Evolutionary conservation across 371 early-diverging fungal genomes (phyloP).

Genomic region (Syncephalastrum monosporum): DNA sequence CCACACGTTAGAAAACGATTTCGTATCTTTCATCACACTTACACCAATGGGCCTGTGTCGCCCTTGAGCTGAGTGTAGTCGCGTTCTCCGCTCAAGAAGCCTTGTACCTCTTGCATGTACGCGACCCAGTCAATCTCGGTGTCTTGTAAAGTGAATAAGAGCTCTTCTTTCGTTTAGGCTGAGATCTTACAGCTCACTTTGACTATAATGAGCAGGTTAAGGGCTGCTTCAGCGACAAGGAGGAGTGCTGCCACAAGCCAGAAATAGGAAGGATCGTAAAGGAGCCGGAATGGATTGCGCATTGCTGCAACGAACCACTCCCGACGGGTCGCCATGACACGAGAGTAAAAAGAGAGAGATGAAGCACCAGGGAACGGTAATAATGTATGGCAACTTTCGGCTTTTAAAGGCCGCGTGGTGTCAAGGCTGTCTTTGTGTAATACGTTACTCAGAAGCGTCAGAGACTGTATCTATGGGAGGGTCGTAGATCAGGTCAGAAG

Average conservation of each 20-base stretch:
- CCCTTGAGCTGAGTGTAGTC: conserved; percentile 80
- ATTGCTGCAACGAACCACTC: too few relatives aligned
- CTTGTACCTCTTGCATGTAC: conserved; percentile 91
- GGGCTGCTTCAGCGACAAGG: conserved; percentile 44
- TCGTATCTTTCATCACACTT: conserved; percentile 10
- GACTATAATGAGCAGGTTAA: conserved; percentile 54
- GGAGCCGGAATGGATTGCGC: conserved; percentile 19
- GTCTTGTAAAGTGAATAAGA: conserved; percentile 40
- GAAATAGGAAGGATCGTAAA: conserved; percentile 62
- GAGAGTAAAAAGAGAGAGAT: too few relatives aligned
- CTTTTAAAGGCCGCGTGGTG: too few relatives aligned
- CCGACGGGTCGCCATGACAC: too few relatives aligned
- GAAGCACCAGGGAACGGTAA: too few relatives aligned
- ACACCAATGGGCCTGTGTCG: conserved; percentile 94
- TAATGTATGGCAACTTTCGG: too few relatives aligned
- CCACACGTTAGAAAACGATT: background rate
- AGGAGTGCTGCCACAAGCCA: conserved; percentile 64
- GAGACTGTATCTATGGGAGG: too few relatives aligned
- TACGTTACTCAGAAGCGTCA: too few relatives aligned
- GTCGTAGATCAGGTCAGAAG: too few relatives aligned
- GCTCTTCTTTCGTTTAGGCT: too few relatives aligned
- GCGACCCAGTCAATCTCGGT: conserved; percentile 96
- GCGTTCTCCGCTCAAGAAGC: conserved; percentile 76
- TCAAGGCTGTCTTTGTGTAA: too few relatives aligned
- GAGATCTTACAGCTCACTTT: conserved; percentile 47